Evolutionary conservation across 768 basidiomycete species (phyloP).

Genomic region (Exidia glandulosa): DNA sequence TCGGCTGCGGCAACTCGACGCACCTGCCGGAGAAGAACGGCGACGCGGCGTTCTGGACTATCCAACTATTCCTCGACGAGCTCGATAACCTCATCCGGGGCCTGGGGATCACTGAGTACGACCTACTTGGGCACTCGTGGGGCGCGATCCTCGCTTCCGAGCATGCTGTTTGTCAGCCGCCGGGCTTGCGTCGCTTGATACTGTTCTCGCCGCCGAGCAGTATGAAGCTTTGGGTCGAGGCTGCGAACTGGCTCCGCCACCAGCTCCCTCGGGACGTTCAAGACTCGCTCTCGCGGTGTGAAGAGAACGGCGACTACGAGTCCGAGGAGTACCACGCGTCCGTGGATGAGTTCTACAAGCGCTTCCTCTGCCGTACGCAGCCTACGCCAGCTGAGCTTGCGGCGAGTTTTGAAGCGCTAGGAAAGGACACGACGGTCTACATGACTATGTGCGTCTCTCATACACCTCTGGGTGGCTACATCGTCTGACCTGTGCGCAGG

Average conservation of each 20-base stretch:
- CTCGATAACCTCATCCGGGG: constrained; percentile 3
- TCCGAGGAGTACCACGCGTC: background rate
- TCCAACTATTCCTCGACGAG: constrained; percentile 6
- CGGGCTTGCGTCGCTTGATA: constrained; percentile 2
- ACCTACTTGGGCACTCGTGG: constrained; percentile 6
- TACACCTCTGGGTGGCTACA: background rate
- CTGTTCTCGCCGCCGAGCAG: background rate
- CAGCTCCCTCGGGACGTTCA: background rate
- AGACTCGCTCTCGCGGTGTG: constrained; percentile 1
- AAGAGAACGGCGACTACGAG: background rate
- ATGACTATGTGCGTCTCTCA: background rate
- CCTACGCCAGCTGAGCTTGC: background rate
- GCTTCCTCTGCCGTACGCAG: background rate
- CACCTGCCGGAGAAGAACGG: constrained; percentile 5
- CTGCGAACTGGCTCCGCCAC: background rate
- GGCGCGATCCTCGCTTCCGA: constrained; percentile 4
- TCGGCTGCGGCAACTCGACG: constrained; percentile 4
- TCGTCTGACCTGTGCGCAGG: background rate
- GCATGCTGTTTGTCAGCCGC: background rate
- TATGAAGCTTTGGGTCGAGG: constrained; percentile 2
- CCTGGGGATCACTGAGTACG: constrained; percentile 2
- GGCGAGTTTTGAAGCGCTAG: background rate
- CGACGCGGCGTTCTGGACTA: constrained; percentile 4
- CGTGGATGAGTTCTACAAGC: constrained; percentile 2
- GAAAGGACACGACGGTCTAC: constrained; percentile 3